Evolutionary conservation across 164 flowering plant genomes (phyloP), one percentile per base, ranked within the genome.

Genomic region (Macadamia integrifolia): DNA sequence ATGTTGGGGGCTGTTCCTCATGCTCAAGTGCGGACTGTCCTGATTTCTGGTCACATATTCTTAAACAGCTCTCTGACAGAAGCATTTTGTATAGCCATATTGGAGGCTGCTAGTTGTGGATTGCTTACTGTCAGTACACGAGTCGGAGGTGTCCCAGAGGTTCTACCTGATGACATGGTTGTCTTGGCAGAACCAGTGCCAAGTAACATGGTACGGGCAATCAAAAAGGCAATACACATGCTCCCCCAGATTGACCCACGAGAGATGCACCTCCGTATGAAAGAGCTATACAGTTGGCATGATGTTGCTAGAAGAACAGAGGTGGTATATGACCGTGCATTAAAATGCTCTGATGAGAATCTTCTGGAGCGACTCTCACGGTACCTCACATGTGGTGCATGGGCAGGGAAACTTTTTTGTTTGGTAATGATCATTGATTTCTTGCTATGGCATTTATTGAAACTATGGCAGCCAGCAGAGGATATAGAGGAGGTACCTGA

Each of bases 81-180:
- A 83, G 99, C 99, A 32, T 95, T 95, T 76, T 95, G 99, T 82
- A 95, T 91, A 79, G 99, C 98, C 64, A 92, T 92, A 76, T 68
- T 95, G 82, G 99, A 95, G 82, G 99, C 99, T 66, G 97, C 98
- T 50, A 92, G 99, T 84, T 92, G 98, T 80, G 98, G 99, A 70
- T 76, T 95, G 79, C 74, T 95, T 56, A 95, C 99, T 43, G 99
- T 95, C 77, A 95, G 99, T 68, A 95, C 99, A 66, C 96, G 96
- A 46, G 98, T 92, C 0, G 99, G 99, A 77, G 98, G 98, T 78
- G 98, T 95, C 63, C 99, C 98, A 32, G 96, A 95, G 93, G 99
- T 92, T 79, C 84, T 95, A 62, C 99, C 97, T 31, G 98, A 91
- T 72, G 99, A 89, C 76, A 92, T 95, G 96, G 66, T 91, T 77